Conservation (phyloP, 2,329 filamentous ascomycete species). For the Gnomoniopsis sp. region DNA sequence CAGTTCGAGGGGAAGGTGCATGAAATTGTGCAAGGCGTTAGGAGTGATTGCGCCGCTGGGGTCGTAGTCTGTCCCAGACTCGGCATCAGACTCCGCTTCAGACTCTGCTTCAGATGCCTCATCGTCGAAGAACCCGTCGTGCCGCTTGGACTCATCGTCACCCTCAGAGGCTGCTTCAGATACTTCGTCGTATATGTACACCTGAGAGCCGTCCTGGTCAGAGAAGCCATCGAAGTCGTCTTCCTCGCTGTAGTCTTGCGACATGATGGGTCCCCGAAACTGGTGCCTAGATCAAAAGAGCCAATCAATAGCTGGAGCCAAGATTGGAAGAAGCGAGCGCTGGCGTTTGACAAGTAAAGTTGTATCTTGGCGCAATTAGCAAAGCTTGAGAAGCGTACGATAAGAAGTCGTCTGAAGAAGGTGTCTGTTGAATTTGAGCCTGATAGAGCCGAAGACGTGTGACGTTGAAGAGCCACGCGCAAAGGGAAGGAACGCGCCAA, state of each 20-base stretch:
- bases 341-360: too few relatives aligned
- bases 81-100: not conserved
- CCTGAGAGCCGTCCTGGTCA: not conserved
- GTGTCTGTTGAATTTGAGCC: too few relatives aligned
- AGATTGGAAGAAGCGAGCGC: not conserved
- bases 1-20: slow-evolving; percentile 31
- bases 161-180: not conserved
- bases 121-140: slow-evolving; percentile 8
- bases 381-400: too few relatives aligned
- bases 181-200: not conserved
- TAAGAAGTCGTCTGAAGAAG: too few relatives aligned
- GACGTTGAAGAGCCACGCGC: too few relatives aligned
- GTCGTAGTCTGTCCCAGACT: not conserved
- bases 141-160: not conserved
- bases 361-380: too few relatives aligned
- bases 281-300: not conserved
- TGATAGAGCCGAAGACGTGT: too few relatives aligned
- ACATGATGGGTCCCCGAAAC: not conserved
- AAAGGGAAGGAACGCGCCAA: too few relatives aligned
- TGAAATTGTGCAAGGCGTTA: slow-evolving; percentile 24
- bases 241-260: not conserved
- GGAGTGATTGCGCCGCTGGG: not conserved
- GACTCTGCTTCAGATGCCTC: slow-evolving; percentile 13
- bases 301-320: not conserved
- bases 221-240: not conserved